Conservation (phyloP, 192 early-diverging fungal genomes). For the Rhizoclosmatium globosum region DNA sequence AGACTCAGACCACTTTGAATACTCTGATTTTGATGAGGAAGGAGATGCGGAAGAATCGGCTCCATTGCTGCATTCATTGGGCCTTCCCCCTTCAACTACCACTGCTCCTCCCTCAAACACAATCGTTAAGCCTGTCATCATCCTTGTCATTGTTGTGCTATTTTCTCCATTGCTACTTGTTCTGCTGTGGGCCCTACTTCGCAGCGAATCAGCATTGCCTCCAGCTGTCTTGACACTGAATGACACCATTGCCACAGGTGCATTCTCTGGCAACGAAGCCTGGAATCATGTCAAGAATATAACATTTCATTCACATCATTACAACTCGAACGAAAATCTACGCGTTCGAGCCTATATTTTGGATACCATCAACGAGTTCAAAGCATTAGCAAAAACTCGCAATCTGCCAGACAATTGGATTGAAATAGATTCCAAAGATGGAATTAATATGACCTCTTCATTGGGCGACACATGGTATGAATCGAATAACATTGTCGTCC, state of each 20-base stretch:
- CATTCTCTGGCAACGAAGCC: slow-evolving; percentile 28
- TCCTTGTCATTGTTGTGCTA: neutral
- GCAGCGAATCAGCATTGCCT: neutral
- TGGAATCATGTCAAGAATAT: slow-evolving; percentile 33
- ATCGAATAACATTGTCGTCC: slow-evolving; percentile 35
- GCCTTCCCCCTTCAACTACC: neutral
- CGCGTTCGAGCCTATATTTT: slow-evolving; percentile 16
- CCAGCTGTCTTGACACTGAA: neutral
- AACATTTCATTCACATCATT: slow-evolving; percentile 10
- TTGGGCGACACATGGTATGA: slow-evolving; percentile 13
- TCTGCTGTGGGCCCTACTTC: slow-evolving; percentile 1
- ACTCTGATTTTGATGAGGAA: too few species aligned
- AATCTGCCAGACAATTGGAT: slow-evolving; percentile 15
- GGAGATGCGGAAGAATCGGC: neutral
- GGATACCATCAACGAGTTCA: neutral
- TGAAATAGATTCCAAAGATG: slow-evolving; percentile 8
- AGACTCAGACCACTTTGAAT: too few species aligned
- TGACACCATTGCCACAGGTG: neutral
- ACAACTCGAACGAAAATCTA: slow-evolving; percentile 31
- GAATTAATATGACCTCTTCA: slow-evolving; percentile 20
- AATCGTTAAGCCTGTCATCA: too few species aligned
- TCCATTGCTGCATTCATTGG: neutral
- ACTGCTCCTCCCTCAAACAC: neutral
- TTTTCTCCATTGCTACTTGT: neutral
- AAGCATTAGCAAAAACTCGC: slow-evolving; percentile 3